phyloP scores from a whole-genome alignment of 1,284 basidiomycete genomes.

The Ustilago esculenta region DNA sequence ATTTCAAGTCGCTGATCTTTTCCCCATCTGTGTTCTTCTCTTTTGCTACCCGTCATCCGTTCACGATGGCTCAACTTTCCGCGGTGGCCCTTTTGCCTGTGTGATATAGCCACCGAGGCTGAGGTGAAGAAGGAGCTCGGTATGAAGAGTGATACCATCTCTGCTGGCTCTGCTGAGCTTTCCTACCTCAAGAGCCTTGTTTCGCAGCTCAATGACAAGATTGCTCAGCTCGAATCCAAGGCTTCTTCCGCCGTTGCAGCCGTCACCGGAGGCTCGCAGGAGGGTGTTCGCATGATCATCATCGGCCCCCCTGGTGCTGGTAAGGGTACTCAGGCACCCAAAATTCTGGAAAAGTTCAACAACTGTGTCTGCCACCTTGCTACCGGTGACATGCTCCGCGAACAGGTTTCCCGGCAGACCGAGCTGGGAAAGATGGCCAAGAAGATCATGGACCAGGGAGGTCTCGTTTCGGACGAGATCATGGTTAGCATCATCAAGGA shows the following conservation, averaged over 20 bases:
- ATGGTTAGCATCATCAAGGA: conserved; percentile 98
- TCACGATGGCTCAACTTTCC: no score
- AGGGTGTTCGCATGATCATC: conserved; percentile 78
- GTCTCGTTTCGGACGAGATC: conserved; percentile 93
- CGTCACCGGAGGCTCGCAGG: conserved; percentile 12
- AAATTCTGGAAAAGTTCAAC: conserved; percentile 84
- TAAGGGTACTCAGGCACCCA: conserved; percentile 98
- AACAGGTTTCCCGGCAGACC: conserved; percentile 89
- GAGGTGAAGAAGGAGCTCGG: conserved; percentile 43
- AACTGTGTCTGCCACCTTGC: conserved; percentile 93
- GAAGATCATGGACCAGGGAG: conserved; percentile 91
- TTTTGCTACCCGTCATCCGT: no score
- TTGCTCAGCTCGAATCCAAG: conserved; percentile 51
- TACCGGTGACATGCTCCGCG: conserved; percentile 97
- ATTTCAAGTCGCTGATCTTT: conserved; percentile 8
- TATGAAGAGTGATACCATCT: conserved; percentile 45
- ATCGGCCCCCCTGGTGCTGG: conserved; percentile 96
- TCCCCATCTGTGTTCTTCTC: not conserved
- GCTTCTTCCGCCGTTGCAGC: conserved; percentile 30
- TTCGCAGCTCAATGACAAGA: conserved; percentile 64
- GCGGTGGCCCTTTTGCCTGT: no score
- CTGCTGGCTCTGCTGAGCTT: conserved; percentile 47
- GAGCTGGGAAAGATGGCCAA: conserved; percentile 89
- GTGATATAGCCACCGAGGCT: conserved; percentile 24
- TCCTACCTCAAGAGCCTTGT: conserved; percentile 64